Conservation (phyloP, 352 stramenopile species). For the Phytophthora parvispora region DNA sequence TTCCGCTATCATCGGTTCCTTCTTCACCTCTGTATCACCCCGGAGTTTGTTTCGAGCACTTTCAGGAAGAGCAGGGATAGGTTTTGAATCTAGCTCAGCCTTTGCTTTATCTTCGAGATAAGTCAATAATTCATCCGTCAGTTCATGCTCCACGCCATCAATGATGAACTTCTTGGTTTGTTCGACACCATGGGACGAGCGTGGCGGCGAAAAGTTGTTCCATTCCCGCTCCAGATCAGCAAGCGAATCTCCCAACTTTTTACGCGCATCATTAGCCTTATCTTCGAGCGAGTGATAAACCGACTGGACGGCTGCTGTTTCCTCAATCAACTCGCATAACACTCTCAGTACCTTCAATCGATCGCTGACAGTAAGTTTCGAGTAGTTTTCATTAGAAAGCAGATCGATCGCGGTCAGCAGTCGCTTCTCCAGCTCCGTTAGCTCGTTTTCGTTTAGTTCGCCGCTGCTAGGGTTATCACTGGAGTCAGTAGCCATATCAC, state of each 20-base stretch:
- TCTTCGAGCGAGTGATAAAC: slow-evolving; percentile 75
- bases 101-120: slow-evolving; percentile 75
- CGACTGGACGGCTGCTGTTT: slow-evolving; percentile 60
- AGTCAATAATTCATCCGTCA: slow-evolving; percentile 76
- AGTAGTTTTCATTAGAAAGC: slow-evolving; percentile 79
- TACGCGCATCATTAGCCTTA: slow-evolving; percentile 66
- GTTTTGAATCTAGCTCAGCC: slow-evolving; percentile 64
- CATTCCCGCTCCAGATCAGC: slow-evolving; percentile 75
- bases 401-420: slow-evolving; percentile 67
- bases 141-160: slow-evolving; percentile 72
- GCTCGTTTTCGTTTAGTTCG: slow-evolving; percentile 49
- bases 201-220: slow-evolving; percentile 59
- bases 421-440: slow-evolving; percentile 76
- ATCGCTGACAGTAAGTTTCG: slow-evolving; percentile 57
- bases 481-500: slow-evolving; percentile 27
- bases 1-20: slow-evolving; percentile 6
- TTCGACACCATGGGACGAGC: slow-evolving; percentile 58
- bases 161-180: slow-evolving; percentile 78
- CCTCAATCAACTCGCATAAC: slow-evolving; percentile 76
- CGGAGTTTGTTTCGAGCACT: slow-evolving; percentile 42
- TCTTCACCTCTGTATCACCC: slow-evolving; percentile 15
- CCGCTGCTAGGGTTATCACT: slow-evolving; percentile 11
- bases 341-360: slow-evolving; percentile 68
- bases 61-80: slow-evolving; percentile 56
- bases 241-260: slow-evolving; percentile 59